These are phyloP conservation scores for Colletotrichum navitas DNA, from an alignment of 2,329 filamentous ascomycete genomes.

Conservation along the genomic window DNA sequence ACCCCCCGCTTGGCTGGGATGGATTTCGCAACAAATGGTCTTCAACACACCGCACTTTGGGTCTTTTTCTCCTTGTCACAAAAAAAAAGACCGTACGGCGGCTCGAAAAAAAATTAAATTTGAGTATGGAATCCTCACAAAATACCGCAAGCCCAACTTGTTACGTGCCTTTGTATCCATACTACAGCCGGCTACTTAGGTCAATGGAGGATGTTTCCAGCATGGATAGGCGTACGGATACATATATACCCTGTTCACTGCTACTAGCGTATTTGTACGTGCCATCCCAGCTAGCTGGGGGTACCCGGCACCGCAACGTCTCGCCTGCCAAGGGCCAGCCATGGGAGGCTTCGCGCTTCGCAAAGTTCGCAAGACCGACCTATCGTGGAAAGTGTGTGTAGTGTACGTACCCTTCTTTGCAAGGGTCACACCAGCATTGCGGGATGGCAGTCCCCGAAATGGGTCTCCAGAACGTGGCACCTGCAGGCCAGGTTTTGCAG, in stretches of 20 bases:
- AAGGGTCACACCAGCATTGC: constrained; percentile 22
- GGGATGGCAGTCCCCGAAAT: constrained; percentile 15
- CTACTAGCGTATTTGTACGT: too few relatives aligned
- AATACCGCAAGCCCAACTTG: neutral
- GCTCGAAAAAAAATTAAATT: too few relatives aligned
- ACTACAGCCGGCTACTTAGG: neutral
- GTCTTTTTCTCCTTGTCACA: neutral
- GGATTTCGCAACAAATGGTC: neutral
- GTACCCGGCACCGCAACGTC: neutral
- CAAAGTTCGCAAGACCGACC: constrained; percentile 22
- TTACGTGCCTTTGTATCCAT: neutral
- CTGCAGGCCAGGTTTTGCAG: constrained; percentile 1
- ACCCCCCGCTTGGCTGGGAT: neutral
- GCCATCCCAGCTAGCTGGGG: constrained; percentile 6
- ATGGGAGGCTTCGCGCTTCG: constrained; percentile 17
- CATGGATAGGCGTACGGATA: neutral
- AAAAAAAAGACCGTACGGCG: neutral
- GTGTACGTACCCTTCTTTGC: neutral
- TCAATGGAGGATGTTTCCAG: too few relatives aligned
- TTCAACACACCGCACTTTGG: neutral
- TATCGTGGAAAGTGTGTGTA: constrained; percentile 17
- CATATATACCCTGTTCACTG: too few relatives aligned
- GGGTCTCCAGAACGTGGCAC: constrained; percentile 25
- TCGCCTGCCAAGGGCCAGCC: neutral
- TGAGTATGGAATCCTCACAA: too few relatives aligned